These are phyloP conservation scores for Pythium vanterpoolii DNA, from an alignment of 352 stramenopile species.

Conservation along the genomic window DNA sequence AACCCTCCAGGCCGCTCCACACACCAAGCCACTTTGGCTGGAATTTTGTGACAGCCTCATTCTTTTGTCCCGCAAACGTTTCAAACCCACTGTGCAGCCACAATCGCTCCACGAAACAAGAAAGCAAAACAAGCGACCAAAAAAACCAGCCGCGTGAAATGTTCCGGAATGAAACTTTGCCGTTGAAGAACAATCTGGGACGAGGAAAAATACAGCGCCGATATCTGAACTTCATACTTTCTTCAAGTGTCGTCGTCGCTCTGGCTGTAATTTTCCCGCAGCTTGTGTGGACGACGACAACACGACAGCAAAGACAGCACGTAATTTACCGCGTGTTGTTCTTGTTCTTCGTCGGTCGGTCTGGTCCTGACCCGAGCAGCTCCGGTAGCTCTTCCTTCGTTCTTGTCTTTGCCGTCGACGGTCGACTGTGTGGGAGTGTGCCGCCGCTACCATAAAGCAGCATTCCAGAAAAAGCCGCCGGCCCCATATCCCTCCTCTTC, in stretches of 20 bases:
- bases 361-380: conserved; percentile 1
- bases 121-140: background rate
- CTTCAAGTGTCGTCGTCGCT: conserved; percentile 3
- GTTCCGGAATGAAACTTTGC: conserved; percentile 23
- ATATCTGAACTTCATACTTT: conserved; percentile 25
- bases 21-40: background rate
- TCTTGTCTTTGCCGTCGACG: conserved; percentile 1
- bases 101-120: background rate
- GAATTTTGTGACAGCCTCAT: conserved; percentile 1
- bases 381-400: background rate
- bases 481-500: background rate
- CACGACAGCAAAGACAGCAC: conserved; percentile 4
- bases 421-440: background rate
- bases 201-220: conserved; percentile 1
- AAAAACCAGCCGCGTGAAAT: conserved; percentile 13
- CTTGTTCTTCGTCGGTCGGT: background rate
- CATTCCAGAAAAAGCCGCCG: conserved; percentile 29
- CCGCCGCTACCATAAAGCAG: background rate
- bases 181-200: conserved; percentile 29
- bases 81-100: conserved; percentile 1
- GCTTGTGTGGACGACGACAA: background rate
- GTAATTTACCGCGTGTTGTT: conserved; percentile 19
- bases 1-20: background rate
- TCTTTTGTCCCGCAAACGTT: conserved; percentile 3
- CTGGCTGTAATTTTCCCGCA: conserved; percentile 7